phyloP scores from a whole-genome alignment of 2,329 filamentous ascomycete species.

The Lecanoromycetidae sp. region DNA sequence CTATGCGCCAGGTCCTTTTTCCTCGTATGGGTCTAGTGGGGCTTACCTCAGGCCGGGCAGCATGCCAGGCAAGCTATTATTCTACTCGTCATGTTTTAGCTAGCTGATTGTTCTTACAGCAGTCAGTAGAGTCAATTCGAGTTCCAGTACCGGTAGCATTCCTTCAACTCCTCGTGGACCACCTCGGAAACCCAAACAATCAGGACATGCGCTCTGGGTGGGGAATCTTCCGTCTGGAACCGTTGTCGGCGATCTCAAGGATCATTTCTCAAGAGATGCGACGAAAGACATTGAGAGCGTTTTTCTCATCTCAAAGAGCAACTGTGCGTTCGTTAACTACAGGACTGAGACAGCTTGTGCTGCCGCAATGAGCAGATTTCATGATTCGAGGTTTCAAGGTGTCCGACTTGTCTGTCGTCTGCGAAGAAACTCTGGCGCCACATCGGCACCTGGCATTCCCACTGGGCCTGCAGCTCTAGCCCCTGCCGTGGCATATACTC shows the following conservation, averaged over 20 bases:
- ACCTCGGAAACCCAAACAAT: constrained; percentile 53
- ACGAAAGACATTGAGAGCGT: constrained; percentile 68
- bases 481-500: constrained; percentile 19
- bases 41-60: constrained; percentile 4
- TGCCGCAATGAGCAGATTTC: constrained; percentile 67
- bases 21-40: constrained; percentile 3
- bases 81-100: too few species aligned
- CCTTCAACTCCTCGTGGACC: constrained; percentile 45
- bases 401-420: constrained; percentile 77
- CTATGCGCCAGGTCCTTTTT: constrained; percentile 6
- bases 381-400: constrained; percentile 81
- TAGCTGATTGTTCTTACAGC: constrained; percentile 7
- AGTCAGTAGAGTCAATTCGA: constrained; percentile 17
- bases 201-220: constrained; percentile 87
- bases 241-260: constrained; percentile 70
- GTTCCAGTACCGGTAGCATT: constrained; percentile 20
- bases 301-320: constrained; percentile 92
- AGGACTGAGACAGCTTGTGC: constrained; percentile 64
- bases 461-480: constrained; percentile 42
- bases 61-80: constrained; percentile 5
- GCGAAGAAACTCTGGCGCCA: constrained; percentile 41
- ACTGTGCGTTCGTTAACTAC: constrained; percentile 95
- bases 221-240: constrained; percentile 83
- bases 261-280: constrained; percentile 75
- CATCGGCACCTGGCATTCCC: constrained; percentile 31